Base-by-base conservation (phyloP, 495 filamentous ascomycete genomes). In the Xylaria intraflava region DNA sequence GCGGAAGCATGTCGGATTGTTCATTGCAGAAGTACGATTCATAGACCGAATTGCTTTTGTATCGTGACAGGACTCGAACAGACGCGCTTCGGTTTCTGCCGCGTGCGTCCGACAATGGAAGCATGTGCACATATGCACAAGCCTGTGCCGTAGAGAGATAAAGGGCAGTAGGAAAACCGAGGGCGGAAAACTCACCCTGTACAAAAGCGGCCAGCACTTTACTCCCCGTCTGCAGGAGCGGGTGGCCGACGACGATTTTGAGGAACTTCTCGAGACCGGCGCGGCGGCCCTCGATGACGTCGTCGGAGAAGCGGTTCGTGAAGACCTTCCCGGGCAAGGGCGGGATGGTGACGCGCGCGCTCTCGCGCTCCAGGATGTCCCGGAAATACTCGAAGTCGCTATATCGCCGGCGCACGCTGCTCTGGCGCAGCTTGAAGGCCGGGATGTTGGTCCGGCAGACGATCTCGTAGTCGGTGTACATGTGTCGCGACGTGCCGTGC, bases 391-490 rank as follows among this genome's bases (percentile, higher is more conserved):
- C 93, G 62, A 98, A 98, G 70, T 98, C 93, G 52, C 85, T 90
- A 73, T 98, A 98, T 23, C 93, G 88, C 49, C 93, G 83, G 51
- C 93, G 90, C 46, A 97, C 94, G 56, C 81, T 78, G 42, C 85
- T 90, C 65, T 88, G 72, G 40, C 72, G 72, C 56, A 97, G 83
- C 76, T 96, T 95, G 81, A 98, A 98, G 59, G 94, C 91, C 52
- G 93, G 93, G 67, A 98, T 98, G 74, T 98, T 98, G 70, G 93
- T 98, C 38, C 88, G 84, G 76, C 91, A 95, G 55, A 93, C 75
- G 61, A 98, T 95, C 72, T 96, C 92, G 74, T 98, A 98, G 73
- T 92, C 90, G 42, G 93, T 98, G 77, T 96, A 96, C 91, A 96
- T 96, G 73, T 85, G 84, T 42, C 92, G 86, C 46, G 91, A 92